A percentile compares a stretch with the other conserved stretches of the same genome.
phyloP scores from a whole-genome alignment of 257 asterid species.

The Ajuga chamaepitys region DNA sequence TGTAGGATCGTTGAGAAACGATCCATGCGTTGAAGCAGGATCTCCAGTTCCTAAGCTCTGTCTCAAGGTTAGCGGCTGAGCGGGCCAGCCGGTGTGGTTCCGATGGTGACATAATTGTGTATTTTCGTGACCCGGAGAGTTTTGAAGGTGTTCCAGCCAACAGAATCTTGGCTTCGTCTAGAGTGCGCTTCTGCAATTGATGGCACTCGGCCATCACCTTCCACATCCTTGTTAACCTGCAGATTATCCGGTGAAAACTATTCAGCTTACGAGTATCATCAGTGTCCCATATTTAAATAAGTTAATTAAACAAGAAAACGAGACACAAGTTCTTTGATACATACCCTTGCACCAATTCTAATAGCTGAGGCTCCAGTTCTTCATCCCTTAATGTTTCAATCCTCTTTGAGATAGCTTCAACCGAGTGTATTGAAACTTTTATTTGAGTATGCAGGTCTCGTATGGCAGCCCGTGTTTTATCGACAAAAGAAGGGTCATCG shows the following conservation, averaged over 20 bases:
- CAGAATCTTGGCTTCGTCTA: constrained; percentile 85
- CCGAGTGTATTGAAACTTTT: constrained; percentile 88
- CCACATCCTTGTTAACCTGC: constrained; percentile 91
- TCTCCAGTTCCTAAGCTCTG: constrained; percentile 81
- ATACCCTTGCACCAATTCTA: constrained; percentile 81
- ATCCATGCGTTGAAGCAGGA: constrained; percentile 78
- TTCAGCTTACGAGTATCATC: not conserved
- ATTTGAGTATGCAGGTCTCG: constrained; percentile 73
- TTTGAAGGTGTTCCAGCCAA: constrained; percentile 75
- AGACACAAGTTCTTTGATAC: no score
- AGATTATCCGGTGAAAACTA: not conserved
- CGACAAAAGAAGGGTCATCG: constrained; percentile 50
- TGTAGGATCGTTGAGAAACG: constrained; percentile 72
- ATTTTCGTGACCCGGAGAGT: constrained; percentile 38
- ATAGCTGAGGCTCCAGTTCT: constrained; percentile 85
- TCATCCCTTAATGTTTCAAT: constrained; percentile 81
- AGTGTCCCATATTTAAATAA: no score
- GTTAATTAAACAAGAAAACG: no score
- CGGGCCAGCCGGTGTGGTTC: constrained; percentile 77
- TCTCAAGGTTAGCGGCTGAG: constrained; percentile 79
- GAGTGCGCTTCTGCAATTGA: constrained; percentile 67
- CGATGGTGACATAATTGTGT: constrained; percentile 70
- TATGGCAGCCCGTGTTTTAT: constrained; percentile 65
- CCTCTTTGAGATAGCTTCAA: constrained; percentile 85
- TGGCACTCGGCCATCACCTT: constrained; percentile 95